Percentiles rank a stretch among this genome's conserved stretches.
These are phyloP conservation scores for Cryptosporidium bovis DNA, from an alignment of 169 alveolate genomes.

Conservation along the genomic window DNA sequence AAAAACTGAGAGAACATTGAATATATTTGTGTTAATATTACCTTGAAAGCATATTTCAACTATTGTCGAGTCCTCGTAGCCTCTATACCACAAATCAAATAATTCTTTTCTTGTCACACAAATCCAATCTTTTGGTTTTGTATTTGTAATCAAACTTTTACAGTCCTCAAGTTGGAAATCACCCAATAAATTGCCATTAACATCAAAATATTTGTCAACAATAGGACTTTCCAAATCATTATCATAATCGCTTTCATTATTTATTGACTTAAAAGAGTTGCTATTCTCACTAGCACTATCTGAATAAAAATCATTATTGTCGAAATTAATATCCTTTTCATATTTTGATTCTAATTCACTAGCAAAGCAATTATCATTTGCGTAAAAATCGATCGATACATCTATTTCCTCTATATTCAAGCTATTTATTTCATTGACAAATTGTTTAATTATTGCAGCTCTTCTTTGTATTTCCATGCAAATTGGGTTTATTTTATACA, in stretches of 20 bases:
- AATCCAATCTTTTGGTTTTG: conserved; percentile 42
- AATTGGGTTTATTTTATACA: conserved; percentile 22
- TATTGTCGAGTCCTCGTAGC: conserved; percentile 47
- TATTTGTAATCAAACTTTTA: conserved; percentile 23
- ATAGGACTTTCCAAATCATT: background rate
- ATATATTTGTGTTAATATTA: conserved; percentile 37
- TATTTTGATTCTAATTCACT: background rate
- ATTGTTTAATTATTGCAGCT: conserved; percentile 42
- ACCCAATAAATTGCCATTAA: conserved; percentile 12
- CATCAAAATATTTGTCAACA: conserved; percentile 31
- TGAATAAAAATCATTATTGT: conserved; percentile 1
- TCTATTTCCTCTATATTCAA: conserved; percentile 20
- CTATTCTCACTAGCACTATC: conserved; percentile 8
- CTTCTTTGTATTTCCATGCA: conserved; percentile 59
- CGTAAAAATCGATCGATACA: conserved; percentile 18
- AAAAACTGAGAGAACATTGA: conserved; percentile 55
- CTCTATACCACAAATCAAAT: conserved; percentile 63
- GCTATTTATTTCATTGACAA: conserved; percentile 9
- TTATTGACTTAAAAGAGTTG: conserved; percentile 29
- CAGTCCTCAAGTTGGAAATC: conserved; percentile 22
- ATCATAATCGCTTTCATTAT: background rate
- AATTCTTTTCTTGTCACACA: conserved; percentile 20
- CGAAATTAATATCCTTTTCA: background rate
- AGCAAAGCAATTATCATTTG: background rate
- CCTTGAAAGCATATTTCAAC: conserved; percentile 71